Conservation (phyloP, 345 rosid genomes). For the Arabis alpina region DNA sequence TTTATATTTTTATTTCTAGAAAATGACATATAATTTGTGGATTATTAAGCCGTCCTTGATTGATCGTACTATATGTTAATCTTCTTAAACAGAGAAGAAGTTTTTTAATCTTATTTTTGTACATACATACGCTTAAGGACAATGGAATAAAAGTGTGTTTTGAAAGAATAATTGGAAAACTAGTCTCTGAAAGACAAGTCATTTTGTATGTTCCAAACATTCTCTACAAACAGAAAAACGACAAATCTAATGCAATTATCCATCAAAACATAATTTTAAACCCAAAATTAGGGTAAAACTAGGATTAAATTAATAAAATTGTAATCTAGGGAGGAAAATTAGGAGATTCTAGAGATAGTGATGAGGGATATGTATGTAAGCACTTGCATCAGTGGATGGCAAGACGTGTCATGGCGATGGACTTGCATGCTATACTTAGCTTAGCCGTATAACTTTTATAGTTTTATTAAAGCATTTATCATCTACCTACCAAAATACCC, state of each 20-base stretch:
- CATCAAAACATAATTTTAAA: constrained; percentile 28
- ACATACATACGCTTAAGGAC: constrained; percentile 35
- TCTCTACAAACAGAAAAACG: constrained; percentile 54
- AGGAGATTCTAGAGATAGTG: constrained; percentile 45
- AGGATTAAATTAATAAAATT: constrained; percentile 3
- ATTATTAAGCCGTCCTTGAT: constrained; percentile 11
- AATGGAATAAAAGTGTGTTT: constrained; percentile 7
- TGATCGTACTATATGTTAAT: constrained; percentile 16
- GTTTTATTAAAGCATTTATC: constrained; percentile 32
- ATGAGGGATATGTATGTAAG: constrained; percentile 43
- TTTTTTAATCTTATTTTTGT: constrained; percentile 30
- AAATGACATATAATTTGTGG: constrained; percentile 17
- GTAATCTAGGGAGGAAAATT: constrained; percentile 31
- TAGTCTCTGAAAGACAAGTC: constrained; percentile 38
- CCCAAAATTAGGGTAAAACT: constrained; percentile 12
- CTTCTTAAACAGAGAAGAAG: constrained; percentile 1
- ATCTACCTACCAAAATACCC: constrained; percentile 29
- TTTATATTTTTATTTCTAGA: background rate
- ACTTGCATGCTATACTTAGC: constrained; percentile 24
- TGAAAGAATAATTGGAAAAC: constrained; percentile 36
- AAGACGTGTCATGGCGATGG: constrained; percentile 39
- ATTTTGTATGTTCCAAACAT: constrained; percentile 50
- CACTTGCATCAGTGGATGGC: constrained; percentile 45
- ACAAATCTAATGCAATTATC: constrained; percentile 45
- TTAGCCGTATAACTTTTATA: constrained; percentile 31